These are phyloP conservation scores for Salvia miltiorrhiza DNA, from an alignment of 257 asterid species.

Conservation along the genomic window DNA sequence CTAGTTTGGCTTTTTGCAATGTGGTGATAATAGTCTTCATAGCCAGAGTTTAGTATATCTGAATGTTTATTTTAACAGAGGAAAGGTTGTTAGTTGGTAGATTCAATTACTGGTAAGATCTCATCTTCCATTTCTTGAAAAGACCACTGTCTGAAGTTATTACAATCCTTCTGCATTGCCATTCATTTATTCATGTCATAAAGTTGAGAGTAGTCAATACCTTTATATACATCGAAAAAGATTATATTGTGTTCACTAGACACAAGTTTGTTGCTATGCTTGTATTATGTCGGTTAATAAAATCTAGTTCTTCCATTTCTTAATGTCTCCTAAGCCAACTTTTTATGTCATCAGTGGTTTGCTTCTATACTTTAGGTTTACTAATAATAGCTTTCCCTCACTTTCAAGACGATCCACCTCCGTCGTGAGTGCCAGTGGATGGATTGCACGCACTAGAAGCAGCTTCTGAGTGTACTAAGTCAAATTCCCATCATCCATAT, in stretches of 20 bases:
- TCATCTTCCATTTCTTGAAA: background rate
- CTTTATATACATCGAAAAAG: background rate
- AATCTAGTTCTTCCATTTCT: background rate
- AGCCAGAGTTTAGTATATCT: background rate
- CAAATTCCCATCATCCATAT: conserved; percentile 37
- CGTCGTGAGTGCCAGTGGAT: conserved; percentile 54
- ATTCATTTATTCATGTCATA: background rate
- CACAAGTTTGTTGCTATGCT: conserved; percentile 1
- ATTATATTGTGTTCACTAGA: background rate
- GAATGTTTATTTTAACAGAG: conserved; percentile 17
- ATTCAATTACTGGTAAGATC: background rate
- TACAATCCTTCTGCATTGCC: background rate
- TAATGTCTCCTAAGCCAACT: background rate
- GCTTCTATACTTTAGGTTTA: conserved; percentile 8
- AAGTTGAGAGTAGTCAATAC: background rate
- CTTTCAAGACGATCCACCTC: conserved; percentile 34
- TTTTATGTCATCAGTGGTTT: conserved; percentile 4
- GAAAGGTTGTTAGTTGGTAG: background rate
- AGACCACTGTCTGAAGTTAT: background rate
- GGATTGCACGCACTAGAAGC: conserved; percentile 47
- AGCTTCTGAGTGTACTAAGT: conserved; percentile 24
- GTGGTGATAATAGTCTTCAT: conserved; percentile 2
- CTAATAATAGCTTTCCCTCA: conserved; percentile 8
- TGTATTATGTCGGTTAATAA: background rate
- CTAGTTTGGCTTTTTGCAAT: background rate